phyloP scores from a whole-genome alignment of 2,329 filamentous ascomycete genomes.

The Massarina eburnea region DNA sequence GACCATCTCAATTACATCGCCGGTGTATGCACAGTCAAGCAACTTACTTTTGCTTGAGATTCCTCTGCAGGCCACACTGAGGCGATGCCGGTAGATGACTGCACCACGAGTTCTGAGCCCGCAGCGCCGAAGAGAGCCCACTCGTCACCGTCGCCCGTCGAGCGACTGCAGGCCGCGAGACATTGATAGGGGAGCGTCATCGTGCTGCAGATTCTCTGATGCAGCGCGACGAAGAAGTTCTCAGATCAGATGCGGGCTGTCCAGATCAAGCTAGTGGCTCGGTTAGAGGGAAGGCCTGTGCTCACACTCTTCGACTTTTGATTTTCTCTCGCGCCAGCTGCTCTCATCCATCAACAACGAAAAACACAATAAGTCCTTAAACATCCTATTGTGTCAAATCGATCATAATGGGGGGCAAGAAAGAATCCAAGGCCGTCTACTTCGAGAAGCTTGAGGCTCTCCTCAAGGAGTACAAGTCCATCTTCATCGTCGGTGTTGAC shows the following conservation, averaged over 20 bases:
- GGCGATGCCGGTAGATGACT: conserved; percentile 31
- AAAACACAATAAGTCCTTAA: conserved; percentile 73
- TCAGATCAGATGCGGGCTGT: conserved; percentile 1
- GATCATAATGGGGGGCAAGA: conserved; percentile 99
- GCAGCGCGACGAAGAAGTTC: conserved; percentile 5
- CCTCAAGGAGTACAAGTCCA: conserved; percentile 93
- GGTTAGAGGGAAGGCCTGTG: conserved; percentile 8
- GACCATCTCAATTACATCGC: neutral
- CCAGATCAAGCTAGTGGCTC: conserved; percentile 5
- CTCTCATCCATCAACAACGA: conserved; percentile 26
- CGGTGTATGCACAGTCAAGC: neutral
- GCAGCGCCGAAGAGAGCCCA: conserved; percentile 71
- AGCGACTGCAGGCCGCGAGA: conserved; percentile 28
- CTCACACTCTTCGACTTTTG: conserved; percentile 16
- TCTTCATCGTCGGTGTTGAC: conserved; percentile 91
- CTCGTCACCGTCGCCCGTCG: conserved; percentile 12
- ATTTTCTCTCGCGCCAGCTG: conserved; percentile 21
- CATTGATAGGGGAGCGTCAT: conserved; percentile 47
- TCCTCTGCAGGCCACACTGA: conserved; percentile 32
- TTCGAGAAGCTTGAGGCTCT: conserved; percentile 99
- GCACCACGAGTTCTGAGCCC: conserved; percentile 67
- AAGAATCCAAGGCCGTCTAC: conserved; percentile 91
- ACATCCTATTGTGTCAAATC: conserved; percentile 88
- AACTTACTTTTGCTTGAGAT: conserved; percentile 26
- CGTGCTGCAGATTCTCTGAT: conserved; percentile 5